phyloP scores from a whole-genome alignment of 352 stramenopile species.

The Lagenidium sp. region DNA sequence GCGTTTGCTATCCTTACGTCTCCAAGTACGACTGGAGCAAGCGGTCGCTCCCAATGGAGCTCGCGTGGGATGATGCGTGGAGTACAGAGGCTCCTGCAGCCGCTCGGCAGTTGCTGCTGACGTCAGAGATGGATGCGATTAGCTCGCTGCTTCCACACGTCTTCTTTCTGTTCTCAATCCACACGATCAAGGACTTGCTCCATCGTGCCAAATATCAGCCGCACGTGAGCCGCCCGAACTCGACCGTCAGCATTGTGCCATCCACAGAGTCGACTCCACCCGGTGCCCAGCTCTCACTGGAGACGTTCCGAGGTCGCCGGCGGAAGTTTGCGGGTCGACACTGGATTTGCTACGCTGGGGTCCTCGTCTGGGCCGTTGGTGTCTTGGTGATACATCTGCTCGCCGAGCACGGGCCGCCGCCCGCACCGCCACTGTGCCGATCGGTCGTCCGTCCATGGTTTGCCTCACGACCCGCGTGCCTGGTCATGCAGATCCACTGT shows the following conservation, averaged over 20 bases:
- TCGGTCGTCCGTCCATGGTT: slow-evolving; percentile 5
- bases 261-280: too few species aligned
- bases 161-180: neutral
- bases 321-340: too few species aligned
- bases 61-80: slow-evolving; percentile 7
- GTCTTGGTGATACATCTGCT: too few species aligned
- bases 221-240: neutral
- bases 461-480: slow-evolving; percentile 1
- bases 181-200: slow-evolving; percentile 6
- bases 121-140: slow-evolving; percentile 3
- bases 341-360: too few species aligned
- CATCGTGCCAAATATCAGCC: neutral
- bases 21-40: neutral
- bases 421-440: neutral
- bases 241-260: neutral
- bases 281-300: too few species aligned
- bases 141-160: slow-evolving; percentile 6
- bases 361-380: too few species aligned
- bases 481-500: slow-evolving; percentile 12
- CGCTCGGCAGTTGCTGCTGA: slow-evolving; percentile 2
- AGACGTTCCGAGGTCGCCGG: too few species aligned
- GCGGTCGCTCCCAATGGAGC: neutral
- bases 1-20: neutral
- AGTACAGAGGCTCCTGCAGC: neutral
- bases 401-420: neutral